Base-by-base conservation (phyloP, 768 basidiomycete species). In the Phallus indusiatus region DNA sequence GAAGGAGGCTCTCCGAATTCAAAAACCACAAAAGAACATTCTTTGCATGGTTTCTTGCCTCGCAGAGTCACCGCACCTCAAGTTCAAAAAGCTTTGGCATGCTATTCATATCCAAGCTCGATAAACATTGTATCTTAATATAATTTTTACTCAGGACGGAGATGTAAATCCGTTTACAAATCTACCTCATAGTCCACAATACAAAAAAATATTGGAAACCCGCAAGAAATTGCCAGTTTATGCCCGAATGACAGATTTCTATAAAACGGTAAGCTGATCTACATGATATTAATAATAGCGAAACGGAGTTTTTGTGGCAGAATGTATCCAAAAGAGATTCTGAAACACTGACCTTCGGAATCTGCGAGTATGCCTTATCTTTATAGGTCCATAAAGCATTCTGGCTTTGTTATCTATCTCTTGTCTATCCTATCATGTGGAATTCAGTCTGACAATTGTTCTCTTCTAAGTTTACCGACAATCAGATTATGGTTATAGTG, bases 201-300 rank as follows among this genome's bases (percentile, higher is more conserved):
- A 96, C 76, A 83, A 76, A 71, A 92, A 89, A 73, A 94, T 98
- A 59, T 70, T 98, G 21, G 85, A 86, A 66, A 72, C 78, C 11
- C 83, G 96, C 59, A 92, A 86, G 75, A 89, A 90, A 68, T 76
- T 99, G 20, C 95, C 96, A 0, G 94, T 99, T 0, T 96, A 80
- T 65, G 73, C 84, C 1, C 90, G 95, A 72, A 95, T 97, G 94
- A 80, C 86, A 59, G 90, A 94, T 50, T 98, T 99, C 70, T 82
- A 86, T 67, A 79, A 87, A 64, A 86, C 94, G 75, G 91, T 90
- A 73, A 74, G 90, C 79, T 33, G 47, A 61, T 37, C 56, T 36
- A 5, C 14, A 8, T 18, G 49, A n/a, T n/a, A 21, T 12, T 53
- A 56, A 22, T 33, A n/a, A 18, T 34, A 50, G 11, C 20, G 35